Conservation (phyloP, 371 early-diverging fungal genomes). For the Mucor irregularis region DNA sequence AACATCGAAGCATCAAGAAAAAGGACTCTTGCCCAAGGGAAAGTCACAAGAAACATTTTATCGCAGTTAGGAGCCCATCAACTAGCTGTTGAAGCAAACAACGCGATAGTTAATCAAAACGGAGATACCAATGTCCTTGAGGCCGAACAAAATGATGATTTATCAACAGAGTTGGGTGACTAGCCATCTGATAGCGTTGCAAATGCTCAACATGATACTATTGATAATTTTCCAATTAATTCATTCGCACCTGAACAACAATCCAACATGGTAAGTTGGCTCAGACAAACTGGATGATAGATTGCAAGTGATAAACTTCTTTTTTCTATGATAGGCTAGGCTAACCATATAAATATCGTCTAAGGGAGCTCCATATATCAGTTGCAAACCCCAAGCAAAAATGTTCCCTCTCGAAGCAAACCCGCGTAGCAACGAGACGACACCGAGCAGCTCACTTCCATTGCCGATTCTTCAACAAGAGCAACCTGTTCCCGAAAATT, state of each 20-base stretch:
- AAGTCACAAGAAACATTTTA: slow-evolving; percentile 1
- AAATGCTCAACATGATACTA: too few species aligned
- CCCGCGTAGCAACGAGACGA: slow-evolving; percentile 1
- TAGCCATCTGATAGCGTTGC: too few species aligned
- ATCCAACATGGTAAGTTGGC: neutral
- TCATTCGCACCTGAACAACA: neutral
- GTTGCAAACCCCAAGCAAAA: slow-evolving; percentile 11
- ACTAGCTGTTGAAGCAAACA: slow-evolving; percentile 3
- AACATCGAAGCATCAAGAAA: neutral
- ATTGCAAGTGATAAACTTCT: neutral
- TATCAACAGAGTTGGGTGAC: neutral
- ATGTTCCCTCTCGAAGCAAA: slow-evolving; percentile 5
- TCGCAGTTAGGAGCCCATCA: slow-evolving; percentile 5
- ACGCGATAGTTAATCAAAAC: neutral
- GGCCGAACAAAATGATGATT: neutral
- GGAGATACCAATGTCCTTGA: neutral
- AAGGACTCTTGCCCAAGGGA: slow-evolving; percentile 5
- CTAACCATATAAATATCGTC: neutral
- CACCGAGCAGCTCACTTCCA: slow-evolving; percentile 9
- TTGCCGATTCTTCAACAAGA: slow-evolving; percentile 10
- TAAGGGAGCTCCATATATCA: slow-evolving; percentile 10
- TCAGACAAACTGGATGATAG: neutral
- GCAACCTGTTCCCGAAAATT: neutral
- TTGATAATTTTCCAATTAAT: too few species aligned
- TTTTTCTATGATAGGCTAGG: neutral